These are phyloP conservation scores for Ogataea naganishii DNA, from an alignment of 805 yeast genomes.

Conservation along the genomic window DNA sequence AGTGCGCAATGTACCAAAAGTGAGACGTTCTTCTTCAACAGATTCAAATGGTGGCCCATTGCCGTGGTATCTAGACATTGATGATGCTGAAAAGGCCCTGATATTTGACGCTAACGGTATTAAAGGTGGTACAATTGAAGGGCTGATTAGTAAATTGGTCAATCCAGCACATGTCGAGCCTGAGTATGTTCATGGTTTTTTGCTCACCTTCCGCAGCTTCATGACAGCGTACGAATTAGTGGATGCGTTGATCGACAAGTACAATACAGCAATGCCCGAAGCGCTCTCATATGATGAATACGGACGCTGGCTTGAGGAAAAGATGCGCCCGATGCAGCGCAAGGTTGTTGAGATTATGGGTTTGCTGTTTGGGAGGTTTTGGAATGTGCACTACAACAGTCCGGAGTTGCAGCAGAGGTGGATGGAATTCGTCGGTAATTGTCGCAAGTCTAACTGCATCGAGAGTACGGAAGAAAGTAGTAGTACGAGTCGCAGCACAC, in stretches of 20 bases:
- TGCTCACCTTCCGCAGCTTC: constrained; percentile 71
- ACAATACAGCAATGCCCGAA: constrained; percentile 73
- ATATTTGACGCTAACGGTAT: constrained; percentile 65
- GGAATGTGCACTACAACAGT: constrained; percentile 56
- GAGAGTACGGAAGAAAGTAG: constrained; percentile 2
- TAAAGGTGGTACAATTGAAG: constrained; percentile 77
- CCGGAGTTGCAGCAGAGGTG: constrained; percentile 27
- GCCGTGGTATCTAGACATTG: constrained; percentile 71
- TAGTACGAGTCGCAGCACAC: constrained; percentile 2
- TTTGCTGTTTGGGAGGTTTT: constrained; percentile 56
- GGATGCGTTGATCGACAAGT: constrained; percentile 51
- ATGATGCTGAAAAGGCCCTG: constrained; percentile 38
- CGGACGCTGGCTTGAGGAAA: constrained; percentile 64
- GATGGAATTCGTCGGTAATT: constrained; percentile 11
- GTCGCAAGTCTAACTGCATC: constrained; percentile 1
- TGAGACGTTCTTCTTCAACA: constrained; percentile 25
- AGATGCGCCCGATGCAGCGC: constrained; percentile 56
- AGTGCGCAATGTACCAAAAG: constrained; percentile 12
- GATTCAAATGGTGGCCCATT: constrained; percentile 28
- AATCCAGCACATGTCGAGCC: constrained; percentile 60
- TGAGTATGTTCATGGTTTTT: constrained; percentile 57
- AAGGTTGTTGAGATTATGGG: constrained; percentile 62
- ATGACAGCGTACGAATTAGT: constrained; percentile 58
- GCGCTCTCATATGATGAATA: constrained; percentile 80
- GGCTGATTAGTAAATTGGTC: constrained; percentile 72